These are phyloP conservation scores for Amanita polypyramis DNA, from an alignment of 768 basidiomycete species.

Conservation along the genomic window DNA sequence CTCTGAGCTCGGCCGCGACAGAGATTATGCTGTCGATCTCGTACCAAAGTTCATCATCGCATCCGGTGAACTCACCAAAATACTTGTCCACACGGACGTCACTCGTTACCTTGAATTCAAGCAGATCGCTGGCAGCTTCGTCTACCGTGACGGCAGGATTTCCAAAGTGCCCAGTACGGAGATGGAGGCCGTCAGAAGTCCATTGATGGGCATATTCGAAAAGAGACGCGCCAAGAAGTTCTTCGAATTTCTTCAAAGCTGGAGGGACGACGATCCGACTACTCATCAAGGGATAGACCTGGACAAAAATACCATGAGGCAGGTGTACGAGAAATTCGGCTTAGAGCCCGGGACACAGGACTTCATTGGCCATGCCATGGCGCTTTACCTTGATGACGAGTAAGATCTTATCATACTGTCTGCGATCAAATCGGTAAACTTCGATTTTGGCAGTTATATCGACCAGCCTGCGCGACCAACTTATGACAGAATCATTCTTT, in stretches of 20 bases:
- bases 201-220: conserved; percentile 99
- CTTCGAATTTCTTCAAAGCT: conserved; percentile 92
- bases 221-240: conserved; percentile 98
- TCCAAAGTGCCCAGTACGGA: conserved; percentile 97
- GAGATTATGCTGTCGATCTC: conserved; percentile 96
- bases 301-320: conserved; percentile 86
- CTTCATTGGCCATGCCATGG: conserved; percentile 99
- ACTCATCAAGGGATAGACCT: conserved; percentile 94
- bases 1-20: conserved; percentile 83
- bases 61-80: conserved; percentile 93
- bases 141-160: conserved; percentile 93
- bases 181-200: conserved; percentile 91
- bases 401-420: conserved; percentile 31
- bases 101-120: conserved; percentile 99
- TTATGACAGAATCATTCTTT: conserved; percentile 92
- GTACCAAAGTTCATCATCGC: conserved; percentile 99
- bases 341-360: conserved; percentile 96
- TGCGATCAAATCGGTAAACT: not conserved
- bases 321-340: conserved; percentile 94
- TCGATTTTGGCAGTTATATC: conserved; percentile 58
- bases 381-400: conserved; percentile 96
- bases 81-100: conserved; percentile 98
- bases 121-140: conserved; percentile 97
- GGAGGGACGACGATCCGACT: conserved; percentile 91
- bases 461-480: conserved; percentile 82